Evolutionary conservation across 163 green algal genomes (phyloP), one percentile per base, ranked within the genome.

Genomic region (Scenedesmus sp.): DNA sequence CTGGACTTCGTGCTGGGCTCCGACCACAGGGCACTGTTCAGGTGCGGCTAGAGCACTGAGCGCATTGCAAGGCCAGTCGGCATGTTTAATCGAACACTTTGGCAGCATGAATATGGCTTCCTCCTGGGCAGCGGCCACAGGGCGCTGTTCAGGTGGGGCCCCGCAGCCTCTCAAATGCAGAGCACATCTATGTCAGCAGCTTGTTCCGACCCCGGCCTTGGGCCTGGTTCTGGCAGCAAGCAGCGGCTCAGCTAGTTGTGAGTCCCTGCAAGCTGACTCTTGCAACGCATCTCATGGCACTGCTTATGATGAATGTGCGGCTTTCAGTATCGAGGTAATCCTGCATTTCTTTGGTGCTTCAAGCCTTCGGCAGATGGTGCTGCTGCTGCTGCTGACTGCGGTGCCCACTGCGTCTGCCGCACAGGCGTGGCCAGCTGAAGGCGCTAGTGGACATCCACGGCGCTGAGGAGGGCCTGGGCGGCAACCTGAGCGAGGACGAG

Each of bases 1-100:
- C 93, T 99, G 83, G 98, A 99, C 93, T 93, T 90, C 2, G 13
- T 99, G 59, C 95, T 99, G 13, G 98, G 98, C 26, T 46, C 92
- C 2, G 92, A 97, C 16, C 94, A 97, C 89, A 95, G 96, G 94
- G 94, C 94, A 0, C 91, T 97, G 54, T 97, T 98, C 81, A 92
- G 96, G 87, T 86, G n/a, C 13, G 60, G 77, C 26, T 54, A 91
- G 96, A 23, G 93, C 90, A 12, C 16, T 76, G 16, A 2, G 1
- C 16, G 16, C 66, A 76, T 5, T 5, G 66, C 20, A 18, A 76
- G 20, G 66, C 66, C 66, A n/a, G 66, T 16, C 66, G 34, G 66
- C 66, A 76, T 16, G 66, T 76, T 76, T 76, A 46, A 46, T 46
- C 0, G 34, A 46, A 46, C 34, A 46, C 34, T 46, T 46, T 46